Base-by-base conservation (phyloP, 2,329 filamentous ascomycete genomes). In the Blastomyces percursus region DNA sequence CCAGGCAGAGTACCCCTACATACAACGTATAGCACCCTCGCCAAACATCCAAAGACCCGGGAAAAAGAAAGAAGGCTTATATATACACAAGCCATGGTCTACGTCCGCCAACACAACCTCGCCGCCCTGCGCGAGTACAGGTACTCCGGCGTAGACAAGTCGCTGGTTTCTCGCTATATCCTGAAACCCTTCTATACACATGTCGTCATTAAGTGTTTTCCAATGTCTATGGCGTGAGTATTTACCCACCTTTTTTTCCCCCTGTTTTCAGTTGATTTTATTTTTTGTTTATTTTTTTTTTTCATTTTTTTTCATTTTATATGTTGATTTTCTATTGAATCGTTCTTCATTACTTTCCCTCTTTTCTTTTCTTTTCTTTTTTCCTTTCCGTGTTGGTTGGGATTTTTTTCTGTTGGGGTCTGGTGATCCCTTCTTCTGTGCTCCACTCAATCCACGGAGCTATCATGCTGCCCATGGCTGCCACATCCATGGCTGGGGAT, bases 151-250 rank as follows among this genome's bases (percentile, higher is more conserved):
- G 89, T 97, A 71, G 94, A 99, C 77, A 89, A 89, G 75, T 96
- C 91, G 64, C 81, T 96, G 65, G 82, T 91, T 50, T 96, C 92
- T 67, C 90, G 88, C 75, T 97, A 96, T 79, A 84, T 99, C 67
- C 81, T 99, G 71, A 97, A 99, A 82, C 94, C 94, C 8, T 99
- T 97, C 78, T 99, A 97, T 81, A 95, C 86, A 72, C 87, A 96
- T 78, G 82, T 94, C 68, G 93, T 96, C 71, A 96, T 99, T 79
- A 86, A 93, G 66, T 88, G 87, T 77, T 97, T 99, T 74, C 94
- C 94, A 54, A 89, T 96, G 86, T 89, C 82, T 74, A 97, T 99
- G 92, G 94, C 94, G 74, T 85, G 73, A 80, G 83, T 82, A 60
- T 60, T 16, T 42, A n/a, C 42, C 40, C 19, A 24, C 51, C 40